Conservation (phyloP, 805 yeast genomes). For the Ogataea trehalophila region DNA sequence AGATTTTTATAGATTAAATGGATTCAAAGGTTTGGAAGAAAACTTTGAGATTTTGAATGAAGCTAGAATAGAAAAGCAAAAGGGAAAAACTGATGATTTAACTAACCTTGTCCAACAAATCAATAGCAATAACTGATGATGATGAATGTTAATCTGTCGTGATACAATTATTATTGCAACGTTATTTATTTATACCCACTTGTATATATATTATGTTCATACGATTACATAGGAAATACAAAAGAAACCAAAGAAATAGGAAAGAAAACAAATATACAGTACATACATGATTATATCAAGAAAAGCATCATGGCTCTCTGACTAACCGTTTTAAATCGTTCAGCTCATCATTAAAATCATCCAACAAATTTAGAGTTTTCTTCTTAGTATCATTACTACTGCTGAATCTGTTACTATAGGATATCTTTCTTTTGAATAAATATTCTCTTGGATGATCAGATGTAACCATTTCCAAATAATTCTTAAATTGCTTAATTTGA, state of each 20-base stretch:
- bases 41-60: slow-evolving; percentile 22
- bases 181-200: no score
- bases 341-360: slow-evolving; percentile 23
- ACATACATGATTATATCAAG: no score
- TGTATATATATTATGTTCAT: no score
- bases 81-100: neutral
- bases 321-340: neutral
- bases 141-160: no score
- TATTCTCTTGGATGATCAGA: slow-evolving; percentile 32
- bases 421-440: slow-evolving; percentile 25
- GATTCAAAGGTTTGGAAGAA: slow-evolving; percentile 18
- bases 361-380: slow-evolving; percentile 21
- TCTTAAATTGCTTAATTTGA: slow-evolving; percentile 29
- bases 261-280: no score
- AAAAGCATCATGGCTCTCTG: no score
- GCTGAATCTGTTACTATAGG: slow-evolving; percentile 11
- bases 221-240: no score
- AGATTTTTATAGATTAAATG: slow-evolving; percentile 20
- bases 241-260: no score
- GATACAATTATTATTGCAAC: no score
- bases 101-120: neutral
- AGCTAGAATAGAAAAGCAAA: slow-evolving; percentile 14
- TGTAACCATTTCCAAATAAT: slow-evolving; percentile 27
- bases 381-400: neutral
- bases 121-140: neutral